phyloP scores from a whole-genome alignment of 345 rosid species.

The Eucalyptus pauciflora region DNA sequence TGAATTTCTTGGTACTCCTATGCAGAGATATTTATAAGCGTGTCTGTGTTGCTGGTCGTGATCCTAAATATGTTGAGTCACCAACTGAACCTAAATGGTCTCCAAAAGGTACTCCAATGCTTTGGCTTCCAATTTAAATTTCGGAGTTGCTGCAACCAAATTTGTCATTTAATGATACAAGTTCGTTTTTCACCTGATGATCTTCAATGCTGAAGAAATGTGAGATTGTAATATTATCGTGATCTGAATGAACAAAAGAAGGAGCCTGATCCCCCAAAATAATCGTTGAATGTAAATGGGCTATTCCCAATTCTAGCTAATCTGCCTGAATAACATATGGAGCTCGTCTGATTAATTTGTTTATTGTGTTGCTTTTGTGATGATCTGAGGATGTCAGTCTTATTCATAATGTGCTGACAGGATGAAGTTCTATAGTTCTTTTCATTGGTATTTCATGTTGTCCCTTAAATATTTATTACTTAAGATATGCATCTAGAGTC shows the following conservation, averaged over 20 bases:
- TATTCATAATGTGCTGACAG: not conserved
- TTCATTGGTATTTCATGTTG: not conserved
- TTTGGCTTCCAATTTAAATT: not conserved
- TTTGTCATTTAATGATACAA: not conserved
- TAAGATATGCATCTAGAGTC: not conserved
- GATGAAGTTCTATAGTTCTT: not conserved
- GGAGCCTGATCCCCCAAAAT: not conserved
- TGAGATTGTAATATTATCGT: not conserved
- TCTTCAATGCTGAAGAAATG: not conserved
- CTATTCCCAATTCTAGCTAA: not conserved
- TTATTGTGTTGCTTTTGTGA: not conserved
- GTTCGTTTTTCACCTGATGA: not conserved
- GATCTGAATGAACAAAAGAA: not conserved
- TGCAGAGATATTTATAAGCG: constrained; percentile 56
- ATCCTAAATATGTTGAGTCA: constrained; percentile 65
- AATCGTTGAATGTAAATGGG: not conserved
- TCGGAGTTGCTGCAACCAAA: not conserved
- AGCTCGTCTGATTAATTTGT: not conserved
- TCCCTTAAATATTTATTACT: not conserved
- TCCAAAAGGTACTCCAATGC: constrained; percentile 38
- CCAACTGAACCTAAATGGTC: constrained; percentile 98
- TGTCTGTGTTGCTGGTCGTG: constrained; percentile 68
- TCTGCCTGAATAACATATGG: not conserved
- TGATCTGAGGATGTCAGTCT: not conserved
- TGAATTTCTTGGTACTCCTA: not conserved